Evolutionary conservation across 768 basidiomycete genomes (phyloP).

Genomic region (Russula abietina): DNA sequence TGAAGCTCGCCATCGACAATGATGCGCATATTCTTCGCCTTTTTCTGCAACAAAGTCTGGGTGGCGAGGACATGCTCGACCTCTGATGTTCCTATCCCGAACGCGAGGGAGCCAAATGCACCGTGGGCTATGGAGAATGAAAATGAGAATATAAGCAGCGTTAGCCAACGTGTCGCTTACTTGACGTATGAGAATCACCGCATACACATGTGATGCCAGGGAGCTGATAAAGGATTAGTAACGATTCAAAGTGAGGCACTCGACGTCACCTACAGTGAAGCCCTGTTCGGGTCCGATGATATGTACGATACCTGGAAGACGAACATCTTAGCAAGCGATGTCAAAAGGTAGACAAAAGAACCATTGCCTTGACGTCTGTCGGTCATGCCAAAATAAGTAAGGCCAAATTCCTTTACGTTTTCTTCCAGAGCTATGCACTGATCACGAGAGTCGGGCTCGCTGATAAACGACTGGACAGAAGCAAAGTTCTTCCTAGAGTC

Average conservation of each 20-base stretch:
- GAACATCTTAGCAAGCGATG: not conserved
- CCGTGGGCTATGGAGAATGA: constrained; percentile 42
- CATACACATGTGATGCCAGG: constrained; percentile 50
- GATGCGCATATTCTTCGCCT: constrained; percentile 63
- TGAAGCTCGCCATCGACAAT: constrained; percentile 50
- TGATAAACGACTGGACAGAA: constrained; percentile 44
- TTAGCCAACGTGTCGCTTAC: constrained; percentile 29
- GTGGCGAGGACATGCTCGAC: constrained; percentile 67
- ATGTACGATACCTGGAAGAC: constrained; percentile 43
- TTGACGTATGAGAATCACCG: constrained; percentile 63
- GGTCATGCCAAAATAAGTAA: constrained; percentile 65
- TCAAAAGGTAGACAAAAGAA: constrained; percentile 1
- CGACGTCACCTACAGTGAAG: constrained; percentile 41
- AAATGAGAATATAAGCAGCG: constrained; percentile 5
- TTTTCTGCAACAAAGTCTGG: constrained; percentile 55
- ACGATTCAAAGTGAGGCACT: not conserved
- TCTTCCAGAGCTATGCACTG: constrained; percentile 57
- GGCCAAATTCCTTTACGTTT: constrained; percentile 59
- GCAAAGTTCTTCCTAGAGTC: constrained; percentile 47
- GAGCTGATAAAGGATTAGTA: constrained; percentile 28
- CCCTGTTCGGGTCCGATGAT: constrained; percentile 65
- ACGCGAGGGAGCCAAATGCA: constrained; percentile 61
- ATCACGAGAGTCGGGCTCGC: constrained; percentile 51
- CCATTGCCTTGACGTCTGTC: constrained; percentile 51
- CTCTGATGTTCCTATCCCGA: constrained; percentile 63